A percentile compares a stretch with the other conserved stretches of the same genome.
Conservation (phyloP, 176 grass and related monocot species). For the Musa troglodytarum region DNA sequence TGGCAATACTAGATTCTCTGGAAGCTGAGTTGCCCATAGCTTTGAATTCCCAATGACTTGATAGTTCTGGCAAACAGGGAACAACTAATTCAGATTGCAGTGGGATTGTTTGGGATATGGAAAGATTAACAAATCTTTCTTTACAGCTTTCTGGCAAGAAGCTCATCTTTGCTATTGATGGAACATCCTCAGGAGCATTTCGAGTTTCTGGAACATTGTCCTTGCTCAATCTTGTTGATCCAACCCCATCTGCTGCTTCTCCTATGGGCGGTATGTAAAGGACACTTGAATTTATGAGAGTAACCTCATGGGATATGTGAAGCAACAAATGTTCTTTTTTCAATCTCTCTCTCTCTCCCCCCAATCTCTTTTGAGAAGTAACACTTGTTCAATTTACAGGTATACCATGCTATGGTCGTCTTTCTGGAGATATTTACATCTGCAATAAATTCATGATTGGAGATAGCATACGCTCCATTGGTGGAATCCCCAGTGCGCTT, state of each 20-base stretch:
- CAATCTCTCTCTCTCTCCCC: too few relatives aligned
- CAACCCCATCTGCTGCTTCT: constrained; percentile 92
- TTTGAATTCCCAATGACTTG: constrained; percentile 56
- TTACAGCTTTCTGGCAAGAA: constrained; percentile 84
- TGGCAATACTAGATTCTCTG: constrained; percentile 87
- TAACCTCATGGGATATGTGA: not conserved
- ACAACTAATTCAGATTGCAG: constrained; percentile 68
- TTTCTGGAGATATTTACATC: constrained; percentile 89
- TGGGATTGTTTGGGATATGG: constrained; percentile 97
- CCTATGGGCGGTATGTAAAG: constrained; percentile 73
- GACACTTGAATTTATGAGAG: not conserved
- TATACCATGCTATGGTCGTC: constrained; percentile 91
- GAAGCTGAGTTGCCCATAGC: constrained; percentile 55
- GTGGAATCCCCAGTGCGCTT: constrained; percentile 87
- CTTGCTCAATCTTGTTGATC: constrained; percentile 94
- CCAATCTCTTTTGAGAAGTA: too few relatives aligned
- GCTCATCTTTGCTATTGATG: constrained; percentile 98
- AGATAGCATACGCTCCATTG: constrained; percentile 85
- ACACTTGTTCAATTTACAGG: constrained; percentile 32
- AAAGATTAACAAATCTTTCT: constrained; percentile 73
- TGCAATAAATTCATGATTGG: constrained; percentile 89
- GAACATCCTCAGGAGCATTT: constrained; percentile 90
- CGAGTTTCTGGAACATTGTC: constrained; percentile 91
- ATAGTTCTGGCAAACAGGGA: constrained; percentile 75
- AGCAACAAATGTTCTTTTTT: not conserved